These are phyloP conservation scores for Paraglomus brasilianum DNA, from an alignment of 192 early-diverging fungal species.

Conservation along the genomic window DNA sequence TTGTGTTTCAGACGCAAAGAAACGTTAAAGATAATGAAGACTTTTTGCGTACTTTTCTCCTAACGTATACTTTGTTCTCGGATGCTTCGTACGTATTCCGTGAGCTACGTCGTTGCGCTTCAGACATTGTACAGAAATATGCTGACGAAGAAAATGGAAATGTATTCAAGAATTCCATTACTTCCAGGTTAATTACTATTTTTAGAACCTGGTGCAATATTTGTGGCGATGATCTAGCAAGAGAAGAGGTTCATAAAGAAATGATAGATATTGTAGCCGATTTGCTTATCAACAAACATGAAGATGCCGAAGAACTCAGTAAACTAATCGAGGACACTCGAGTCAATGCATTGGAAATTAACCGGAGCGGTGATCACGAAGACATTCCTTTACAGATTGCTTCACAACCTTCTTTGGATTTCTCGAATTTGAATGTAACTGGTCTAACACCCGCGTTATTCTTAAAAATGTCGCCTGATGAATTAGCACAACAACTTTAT, in stretches of 20 bases:
- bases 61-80: conserved; percentile 44
- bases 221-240: conserved; percentile 34
- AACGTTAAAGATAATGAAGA: conserved; percentile 21
- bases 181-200: conserved; percentile 17
- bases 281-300: background rate
- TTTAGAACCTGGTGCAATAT: conserved; percentile 37
- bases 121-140: conserved; percentile 16
- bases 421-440: conserved; percentile 52
- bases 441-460: conserved; percentile 65
- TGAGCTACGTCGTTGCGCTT: conserved; percentile 19
- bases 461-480: conserved; percentile 53
- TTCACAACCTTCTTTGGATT: conserved; percentile 33
- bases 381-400: background rate
- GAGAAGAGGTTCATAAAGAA: conserved; percentile 35
- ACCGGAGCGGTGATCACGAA: background rate
- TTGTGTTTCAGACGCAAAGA: conserved; percentile 51
- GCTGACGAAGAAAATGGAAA: conserved; percentile 20
- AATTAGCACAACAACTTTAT: conserved; percentile 70
- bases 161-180: background rate
- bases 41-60: conserved; percentile 39
- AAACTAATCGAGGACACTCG: conserved; percentile 12
- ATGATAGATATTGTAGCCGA: conserved; percentile 35
- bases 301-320: conserved; percentile 2
- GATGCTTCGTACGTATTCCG: conserved; percentile 31
- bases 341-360: background rate